Evolutionary conservation across 139 green algal species (phyloP).

Genomic region (Asterochloris erici): DNA sequence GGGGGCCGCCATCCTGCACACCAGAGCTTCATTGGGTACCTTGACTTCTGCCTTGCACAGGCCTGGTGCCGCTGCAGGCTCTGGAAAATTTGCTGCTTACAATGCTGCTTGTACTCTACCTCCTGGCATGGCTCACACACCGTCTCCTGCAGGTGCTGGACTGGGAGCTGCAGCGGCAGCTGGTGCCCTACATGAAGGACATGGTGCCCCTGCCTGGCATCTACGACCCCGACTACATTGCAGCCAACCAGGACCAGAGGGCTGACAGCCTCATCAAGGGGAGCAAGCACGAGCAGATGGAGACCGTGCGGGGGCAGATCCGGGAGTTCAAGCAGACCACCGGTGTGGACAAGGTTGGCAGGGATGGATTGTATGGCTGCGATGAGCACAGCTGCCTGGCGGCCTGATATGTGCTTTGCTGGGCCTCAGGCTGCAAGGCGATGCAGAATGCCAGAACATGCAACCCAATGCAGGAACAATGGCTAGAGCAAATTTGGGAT

Average conservation of each 20-base stretch:
- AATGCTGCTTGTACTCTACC: not conserved
- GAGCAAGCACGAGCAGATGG: constrained; percentile 77
- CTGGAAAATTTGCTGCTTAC: not conserved
- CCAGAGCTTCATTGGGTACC: not conserved
- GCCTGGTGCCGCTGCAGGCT: not conserved
- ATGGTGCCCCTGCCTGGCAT: constrained; percentile 89
- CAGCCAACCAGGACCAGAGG: constrained; percentile 85
- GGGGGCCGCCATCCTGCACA: no score
- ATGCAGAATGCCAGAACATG: no score
- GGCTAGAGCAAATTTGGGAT: no score
- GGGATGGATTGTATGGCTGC: not conserved
- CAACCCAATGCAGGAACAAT: no score
- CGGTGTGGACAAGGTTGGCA: constrained; percentile 47
- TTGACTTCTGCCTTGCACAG: not conserved
- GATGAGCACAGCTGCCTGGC: not conserved
- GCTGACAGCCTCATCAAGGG: constrained; percentile 96
- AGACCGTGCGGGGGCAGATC: constrained; percentile 86
- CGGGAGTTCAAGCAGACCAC: constrained; percentile 75
- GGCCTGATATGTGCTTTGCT: not conserved
- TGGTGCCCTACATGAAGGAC: constrained; percentile 92
- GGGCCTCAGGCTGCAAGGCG: no score
- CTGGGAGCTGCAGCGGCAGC: constrained; percentile 95
- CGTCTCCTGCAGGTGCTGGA: constrained; percentile 76
- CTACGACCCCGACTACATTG: constrained; percentile 96
- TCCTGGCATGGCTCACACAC: not conserved